Evolutionary conservation across 73 alveolate species (phyloP).

Genomic region (Stentor roeselii): DNA sequence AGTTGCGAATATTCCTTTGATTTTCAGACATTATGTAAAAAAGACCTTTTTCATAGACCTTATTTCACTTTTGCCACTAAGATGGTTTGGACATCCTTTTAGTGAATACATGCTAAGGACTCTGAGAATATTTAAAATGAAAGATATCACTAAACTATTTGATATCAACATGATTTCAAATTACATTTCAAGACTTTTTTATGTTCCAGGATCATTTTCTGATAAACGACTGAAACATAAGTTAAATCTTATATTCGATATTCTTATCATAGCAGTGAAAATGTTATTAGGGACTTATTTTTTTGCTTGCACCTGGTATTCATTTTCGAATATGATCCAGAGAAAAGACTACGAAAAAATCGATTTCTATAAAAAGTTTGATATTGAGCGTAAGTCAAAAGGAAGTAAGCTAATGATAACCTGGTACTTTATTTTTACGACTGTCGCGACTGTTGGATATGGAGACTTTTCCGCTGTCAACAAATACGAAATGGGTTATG

Average conservation of each 20-base stretch:
- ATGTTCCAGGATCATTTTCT: neutral
- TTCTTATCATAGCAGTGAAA: too few relatives aligned
- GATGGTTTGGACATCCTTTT: neutral
- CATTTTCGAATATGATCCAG: neutral
- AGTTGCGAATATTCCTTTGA: too few relatives aligned
- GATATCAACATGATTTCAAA: neutral
- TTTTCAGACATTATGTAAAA: neutral
- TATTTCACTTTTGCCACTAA: neutral
- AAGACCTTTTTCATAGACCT: neutral
- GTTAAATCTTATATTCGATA: neutral
- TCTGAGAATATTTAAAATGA: neutral
- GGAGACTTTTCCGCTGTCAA: slow-evolving; percentile 23
- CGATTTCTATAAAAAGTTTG: neutral
- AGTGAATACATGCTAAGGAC: neutral
- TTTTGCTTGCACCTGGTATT: neutral
- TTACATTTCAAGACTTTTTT: neutral
- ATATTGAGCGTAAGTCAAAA: too few relatives aligned
- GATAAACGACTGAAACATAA: neutral
- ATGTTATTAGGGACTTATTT: neutral
- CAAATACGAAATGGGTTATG: neutral
- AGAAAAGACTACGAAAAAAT: neutral
- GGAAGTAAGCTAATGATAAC: neutral
- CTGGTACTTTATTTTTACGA: neutral
- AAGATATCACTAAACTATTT: too few relatives aligned
- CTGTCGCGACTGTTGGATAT: slow-evolving; percentile 29